Base-by-base conservation (phyloP, 371 early-diverging fungal genomes). In the Rhizopus delemar region DNA sequence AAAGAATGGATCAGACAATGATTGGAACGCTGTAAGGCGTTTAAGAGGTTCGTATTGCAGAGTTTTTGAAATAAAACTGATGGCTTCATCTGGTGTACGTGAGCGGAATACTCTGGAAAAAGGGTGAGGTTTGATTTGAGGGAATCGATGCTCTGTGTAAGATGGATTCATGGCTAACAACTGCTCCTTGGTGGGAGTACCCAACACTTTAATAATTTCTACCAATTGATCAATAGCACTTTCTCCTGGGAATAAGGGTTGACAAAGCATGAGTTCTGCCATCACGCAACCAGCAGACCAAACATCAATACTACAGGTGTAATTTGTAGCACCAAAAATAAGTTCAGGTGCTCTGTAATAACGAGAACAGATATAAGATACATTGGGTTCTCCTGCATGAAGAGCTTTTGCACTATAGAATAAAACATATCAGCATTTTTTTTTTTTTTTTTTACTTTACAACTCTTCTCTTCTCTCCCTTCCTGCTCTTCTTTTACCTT, bases 241-340 rank as follows among this genome's bases (percentile, higher is more conserved):
- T 74, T 99, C 98, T 22, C 99, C 99, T 7, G 98, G 95, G 86
- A 99, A 99, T 46, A 99, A 73, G 11, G 99, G 99, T 70, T 92
- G 93, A 46, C 94, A 90, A 31, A 95, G 83, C 85, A 98, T 92
- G 57, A 99, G 80, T 80, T 99, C 99, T 6, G 97, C 97, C 92
- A 99, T 96, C n/a, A 99, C 99, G 70, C 99, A 99, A 31, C 97
- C 99, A 5, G 96, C 84, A 22, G 99, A 98, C 99, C 99, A 99
- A 29, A 99, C 90, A 75, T 99, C 75, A 65, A 98, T 96, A 58
- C 85, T 86, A 59, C 88, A 87, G 29, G 91, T 92, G 81, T 99
- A 99, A 74, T 92, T 92, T 49, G 92, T 93, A 41, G 94, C 92
- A n/a, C 95, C 97, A 75, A 99, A 94, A 43, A 99, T 95, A 53